Evolutionary conservation across 2,329 filamentous ascomycete genomes (phyloP), one percentile per base, ranked within the genome.

Genomic region (Sclerotinia borealis): DNA sequence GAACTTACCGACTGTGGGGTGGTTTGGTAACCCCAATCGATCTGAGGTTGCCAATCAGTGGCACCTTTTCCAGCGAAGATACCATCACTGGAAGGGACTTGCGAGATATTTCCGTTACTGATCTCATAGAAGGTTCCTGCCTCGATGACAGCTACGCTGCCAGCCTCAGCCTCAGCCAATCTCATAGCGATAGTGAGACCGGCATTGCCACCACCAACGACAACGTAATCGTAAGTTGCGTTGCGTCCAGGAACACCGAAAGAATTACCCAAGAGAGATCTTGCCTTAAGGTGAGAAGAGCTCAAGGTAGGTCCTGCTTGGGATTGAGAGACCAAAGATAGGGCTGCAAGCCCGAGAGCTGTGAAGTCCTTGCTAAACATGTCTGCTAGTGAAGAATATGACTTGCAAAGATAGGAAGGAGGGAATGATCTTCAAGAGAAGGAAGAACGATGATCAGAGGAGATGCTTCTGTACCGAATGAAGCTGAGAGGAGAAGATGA

Each of bases 21-120:
- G n/a, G 72, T 73, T n/a, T 66, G 51, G 49, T 69, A 73, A 47
- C 72, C 72, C 72, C 71, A 74, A 61, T 73, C 72, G 31, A 73
- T 48, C 34, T 54, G 56, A n/a, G 62, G 62, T 49, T 64, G 62
- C 48, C 47, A 52, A 34, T 64, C 62, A 58, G 63, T 48, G 66
- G 64, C 37, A 52, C 39, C 31, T 31, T 39, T 41, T 39, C 63
- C 49, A 31, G 65, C 31, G 36, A 55, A 63, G 3, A 34, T 3
- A 36, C n/a, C 55, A 50, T 34, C 63, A 22, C 34, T 39, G 4
- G 47, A 43, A 43, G 62, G 65, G 37, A 62, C 45, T 25, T 63
- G 31, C 29, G 52, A 60, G 36, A 43, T 36, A 50, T 64, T 63
- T 50, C 66, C 58, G 27, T 61, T 63, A n/a, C 49, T 59, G 34